Evolutionary conservation across 2,329 filamentous ascomycete genomes (phyloP).

Genomic region (Clarireedia hainanense): DNA sequence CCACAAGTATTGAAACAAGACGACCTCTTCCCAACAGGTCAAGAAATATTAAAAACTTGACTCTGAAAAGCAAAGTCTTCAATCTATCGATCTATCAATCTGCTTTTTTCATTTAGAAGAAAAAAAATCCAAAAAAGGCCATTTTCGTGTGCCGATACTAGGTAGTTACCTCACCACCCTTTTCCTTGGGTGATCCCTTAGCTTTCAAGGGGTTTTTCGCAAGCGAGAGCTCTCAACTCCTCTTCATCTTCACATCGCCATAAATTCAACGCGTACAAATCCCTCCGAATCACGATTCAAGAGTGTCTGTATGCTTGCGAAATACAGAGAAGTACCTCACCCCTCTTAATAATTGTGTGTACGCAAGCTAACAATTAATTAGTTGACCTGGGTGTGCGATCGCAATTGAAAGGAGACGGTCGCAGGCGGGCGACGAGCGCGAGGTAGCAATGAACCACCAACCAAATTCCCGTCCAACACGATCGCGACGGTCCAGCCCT

Average conservation of each 20-base stretch:
- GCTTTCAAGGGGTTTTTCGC: constrained; percentile 9
- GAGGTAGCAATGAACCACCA: constrained; percentile 11
- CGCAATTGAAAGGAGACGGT: constrained; percentile 18
- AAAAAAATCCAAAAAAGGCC: neutral
- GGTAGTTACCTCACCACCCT: neutral
- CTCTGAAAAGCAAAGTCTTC: neutral
- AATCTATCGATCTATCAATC: neutral
- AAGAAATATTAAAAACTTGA: neutral
- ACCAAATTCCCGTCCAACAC: constrained; percentile 20
- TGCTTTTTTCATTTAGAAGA: neutral
- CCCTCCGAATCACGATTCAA: constrained; percentile 14
- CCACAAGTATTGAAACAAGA: neutral
- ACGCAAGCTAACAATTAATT: constrained; percentile 18
- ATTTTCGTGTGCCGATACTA: neutral
- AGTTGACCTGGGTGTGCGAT: constrained; percentile 18
- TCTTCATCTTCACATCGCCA: constrained; percentile 11
- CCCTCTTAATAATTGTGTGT: neutral
- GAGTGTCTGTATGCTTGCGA: constrained; percentile 15
- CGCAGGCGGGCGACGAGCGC: constrained; percentile 12
- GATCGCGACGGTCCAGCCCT: constrained; percentile 26
- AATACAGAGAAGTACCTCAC: constrained; percentile 19
- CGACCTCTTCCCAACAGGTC: neutral
- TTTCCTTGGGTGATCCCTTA: constrained; percentile 3
- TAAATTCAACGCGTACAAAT: constrained; percentile 15
- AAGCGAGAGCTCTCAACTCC: constrained; percentile 13